These are phyloP conservation scores for Blastobotrys serpentis DNA, from an alignment of 1,139 yeast species.

Conservation along the genomic window DNA sequence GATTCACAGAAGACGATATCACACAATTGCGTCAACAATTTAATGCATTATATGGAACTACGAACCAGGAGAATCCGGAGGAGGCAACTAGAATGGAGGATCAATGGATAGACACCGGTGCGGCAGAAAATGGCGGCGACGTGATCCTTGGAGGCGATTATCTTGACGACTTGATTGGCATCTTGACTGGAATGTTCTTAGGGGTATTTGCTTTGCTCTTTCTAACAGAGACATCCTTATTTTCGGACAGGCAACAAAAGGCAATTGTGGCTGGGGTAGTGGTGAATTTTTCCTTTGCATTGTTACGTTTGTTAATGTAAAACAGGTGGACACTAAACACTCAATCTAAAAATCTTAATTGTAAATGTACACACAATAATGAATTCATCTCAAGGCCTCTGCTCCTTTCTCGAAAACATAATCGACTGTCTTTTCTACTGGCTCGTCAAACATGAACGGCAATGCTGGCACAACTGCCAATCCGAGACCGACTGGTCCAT, in stretches of 20 bases:
- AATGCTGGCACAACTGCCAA: constrained; percentile 73
- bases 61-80: constrained; percentile 40
- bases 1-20: constrained; percentile 77
- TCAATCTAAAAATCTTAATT: not conserved
- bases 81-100: constrained; percentile 63
- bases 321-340: not conserved
- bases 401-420: constrained; percentile 61
- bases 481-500: constrained; percentile 79
- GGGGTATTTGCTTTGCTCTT: constrained; percentile 38
- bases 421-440: constrained; percentile 71
- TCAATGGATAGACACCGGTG: constrained; percentile 86
- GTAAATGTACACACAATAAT: not conserved
- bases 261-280: constrained; percentile 37
- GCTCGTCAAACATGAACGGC: constrained; percentile 80
- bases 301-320: constrained; percentile 25
- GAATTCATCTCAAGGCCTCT: constrained; percentile 27
- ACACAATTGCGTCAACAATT: constrained; percentile 72
- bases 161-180: constrained; percentile 37
- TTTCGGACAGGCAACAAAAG: constrained; percentile 35
- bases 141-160: constrained; percentile 35
- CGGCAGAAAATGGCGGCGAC: constrained; percentile 37
- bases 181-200: constrained; percentile 40
- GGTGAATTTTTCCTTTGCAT: constrained; percentile 37
- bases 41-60: constrained; percentile 59
- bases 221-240: constrained; percentile 30